These are phyloP conservation scores for Tulasnella sp. DNA, from an alignment of 768 basidiomycete species.

Conservation along the genomic window DNA sequence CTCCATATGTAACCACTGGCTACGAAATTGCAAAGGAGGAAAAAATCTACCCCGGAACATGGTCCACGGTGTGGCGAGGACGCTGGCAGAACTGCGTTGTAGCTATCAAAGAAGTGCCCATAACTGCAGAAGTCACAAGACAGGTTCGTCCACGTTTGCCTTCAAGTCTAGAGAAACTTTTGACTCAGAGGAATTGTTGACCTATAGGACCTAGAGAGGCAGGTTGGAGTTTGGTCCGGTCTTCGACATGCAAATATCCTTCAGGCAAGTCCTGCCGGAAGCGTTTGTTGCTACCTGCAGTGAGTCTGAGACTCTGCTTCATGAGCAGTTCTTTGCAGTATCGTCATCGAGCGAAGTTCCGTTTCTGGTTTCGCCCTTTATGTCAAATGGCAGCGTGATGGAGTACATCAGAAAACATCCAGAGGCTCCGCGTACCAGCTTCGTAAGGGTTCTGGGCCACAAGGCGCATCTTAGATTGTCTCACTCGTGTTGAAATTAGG, in stretches of 20 bases:
- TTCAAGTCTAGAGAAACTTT: neutral
- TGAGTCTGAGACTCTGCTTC: neutral
- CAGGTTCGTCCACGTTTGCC: neutral
- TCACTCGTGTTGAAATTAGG: neutral
- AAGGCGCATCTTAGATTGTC: neutral
- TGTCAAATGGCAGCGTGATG: neutral
- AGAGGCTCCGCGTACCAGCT: neutral
- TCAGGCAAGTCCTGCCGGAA: neutral
- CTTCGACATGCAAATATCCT: neutral
- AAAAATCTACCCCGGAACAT: neutral
- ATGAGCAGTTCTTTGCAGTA: neutral
- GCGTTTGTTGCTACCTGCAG: neutral
- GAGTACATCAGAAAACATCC: neutral
- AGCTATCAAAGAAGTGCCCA: neutral
- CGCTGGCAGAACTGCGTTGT: neutral
- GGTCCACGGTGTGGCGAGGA: neutral
- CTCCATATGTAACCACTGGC: neutral
- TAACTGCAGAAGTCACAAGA: neutral
- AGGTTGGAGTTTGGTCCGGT: neutral
- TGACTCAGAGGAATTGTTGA: neutral
- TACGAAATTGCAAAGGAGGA: neutral
- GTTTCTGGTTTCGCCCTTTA: neutral
- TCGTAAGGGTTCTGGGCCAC: neutral
- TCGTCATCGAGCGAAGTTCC: neutral
- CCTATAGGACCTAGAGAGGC: neutral